phyloP scores from a whole-genome alignment of 2,329 filamentous ascomycete species.

The Ploettnerulaceae sp. region DNA sequence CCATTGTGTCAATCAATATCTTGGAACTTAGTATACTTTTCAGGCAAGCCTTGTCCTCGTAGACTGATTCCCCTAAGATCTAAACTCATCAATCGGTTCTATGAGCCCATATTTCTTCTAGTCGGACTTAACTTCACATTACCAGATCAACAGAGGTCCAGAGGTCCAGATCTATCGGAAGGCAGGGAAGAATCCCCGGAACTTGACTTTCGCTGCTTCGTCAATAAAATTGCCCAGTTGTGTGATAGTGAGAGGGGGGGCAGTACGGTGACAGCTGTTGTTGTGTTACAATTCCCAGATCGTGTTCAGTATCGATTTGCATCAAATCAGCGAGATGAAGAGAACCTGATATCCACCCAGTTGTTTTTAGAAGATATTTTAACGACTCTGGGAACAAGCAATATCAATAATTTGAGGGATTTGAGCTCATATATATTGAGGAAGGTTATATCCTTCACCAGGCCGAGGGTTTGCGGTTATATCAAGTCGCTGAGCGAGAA shows the following conservation, averaged over 20 bases:
- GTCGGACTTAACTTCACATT: slow-evolving; percentile 5
- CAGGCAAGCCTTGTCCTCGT: neutral
- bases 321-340: slow-evolving; percentile 27
- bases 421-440: slow-evolving; percentile 8
- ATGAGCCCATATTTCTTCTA: slow-evolving; percentile 15
- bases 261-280: slow-evolving; percentile 32
- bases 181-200: slow-evolving; percentile 18
- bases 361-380: slow-evolving; percentile 5
- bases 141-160: neutral
- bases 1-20: neutral
- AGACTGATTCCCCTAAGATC: neutral
- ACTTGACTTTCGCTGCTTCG: slow-evolving; percentile 29
- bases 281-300: slow-evolving; percentile 30
- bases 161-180: slow-evolving; percentile 7
- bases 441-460: slow-evolving; percentile 5
- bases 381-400: neutral
- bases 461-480: slow-evolving; percentile 5
- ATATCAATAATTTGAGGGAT: neutral
- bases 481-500: slow-evolving; percentile 6
- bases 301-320: slow-evolving; percentile 33
- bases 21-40: neutral
- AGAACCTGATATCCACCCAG: slow-evolving; percentile 11
- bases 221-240: slow-evolving; percentile 33
- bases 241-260: slow-evolving; percentile 33
- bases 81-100: slow-evolving; percentile 13